phyloP scores from a whole-genome alignment of 371 early-diverging fungal species.

The Mortierella sp. region DNA sequence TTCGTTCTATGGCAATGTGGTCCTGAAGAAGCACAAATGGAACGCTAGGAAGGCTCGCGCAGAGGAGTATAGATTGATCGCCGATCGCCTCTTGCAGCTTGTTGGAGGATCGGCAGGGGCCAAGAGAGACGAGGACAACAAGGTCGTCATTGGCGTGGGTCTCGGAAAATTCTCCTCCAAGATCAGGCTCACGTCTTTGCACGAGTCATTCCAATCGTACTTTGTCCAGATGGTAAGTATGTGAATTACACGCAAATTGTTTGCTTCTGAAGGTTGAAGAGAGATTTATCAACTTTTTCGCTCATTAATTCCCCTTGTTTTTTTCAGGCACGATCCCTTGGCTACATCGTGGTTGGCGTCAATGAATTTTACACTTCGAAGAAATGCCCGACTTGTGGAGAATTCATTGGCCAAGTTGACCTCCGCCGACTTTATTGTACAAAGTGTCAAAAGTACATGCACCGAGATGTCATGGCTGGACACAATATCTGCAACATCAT shows the following conservation, averaged over 20 bases:
- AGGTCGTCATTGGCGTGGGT: conserved; percentile 34
- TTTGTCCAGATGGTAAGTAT: conserved; percentile 28
- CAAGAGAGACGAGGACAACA: conserved; percentile 15
- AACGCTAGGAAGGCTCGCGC: conserved; percentile 15
- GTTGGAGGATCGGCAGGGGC: conserved; percentile 17
- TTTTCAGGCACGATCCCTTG: conserved; percentile 15
- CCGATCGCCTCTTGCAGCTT: conserved; percentile 13
- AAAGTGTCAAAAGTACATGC: conserved; percentile 6
- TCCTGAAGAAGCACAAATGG: conserved; percentile 17
- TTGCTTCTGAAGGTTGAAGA: background rate
- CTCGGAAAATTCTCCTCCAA: conserved; percentile 19
- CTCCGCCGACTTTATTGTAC: conserved; percentile 8
- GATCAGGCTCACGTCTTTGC: conserved; percentile 15
- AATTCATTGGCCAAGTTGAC: conserved; percentile 9
- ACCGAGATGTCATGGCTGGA: background rate
- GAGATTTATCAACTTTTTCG: background rate
- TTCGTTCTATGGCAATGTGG: conserved; percentile 12
- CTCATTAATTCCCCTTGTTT: background rate
- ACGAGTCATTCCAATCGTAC: conserved; percentile 19
- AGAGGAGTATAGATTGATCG: conserved; percentile 14
- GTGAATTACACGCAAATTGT: background rate
- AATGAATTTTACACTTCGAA: conserved; percentile 41
- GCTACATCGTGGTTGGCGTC: conserved; percentile 32
- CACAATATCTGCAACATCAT: background rate
- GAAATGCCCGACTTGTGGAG: background rate